These are phyloP conservation scores for Termitomyces sp. DNA, from an alignment of 768 basidiomycete genomes.

Conservation along the genomic window DNA sequence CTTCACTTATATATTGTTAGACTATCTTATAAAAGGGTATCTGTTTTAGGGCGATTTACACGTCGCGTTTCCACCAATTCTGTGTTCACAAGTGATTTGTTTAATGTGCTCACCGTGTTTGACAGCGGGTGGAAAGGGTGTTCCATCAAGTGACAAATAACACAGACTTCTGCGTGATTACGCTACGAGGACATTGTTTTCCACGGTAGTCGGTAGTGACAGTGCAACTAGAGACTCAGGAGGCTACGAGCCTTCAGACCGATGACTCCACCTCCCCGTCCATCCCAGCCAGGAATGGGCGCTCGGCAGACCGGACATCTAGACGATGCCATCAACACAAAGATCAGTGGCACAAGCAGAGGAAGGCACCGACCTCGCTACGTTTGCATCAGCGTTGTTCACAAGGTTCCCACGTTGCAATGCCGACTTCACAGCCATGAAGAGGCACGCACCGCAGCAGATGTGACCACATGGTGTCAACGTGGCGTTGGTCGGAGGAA, in stretches of 20 bases:
- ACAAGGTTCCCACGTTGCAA: constrained; percentile 36
- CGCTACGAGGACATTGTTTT: neutral
- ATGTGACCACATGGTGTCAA: constrained; percentile 79
- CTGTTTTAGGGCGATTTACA: neutral
- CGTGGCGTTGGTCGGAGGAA: constrained; percentile 66
- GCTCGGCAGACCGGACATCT: constrained; percentile 73
- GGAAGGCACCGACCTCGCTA: constrained; percentile 29
- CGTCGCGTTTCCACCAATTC: neutral
- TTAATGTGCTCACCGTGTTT: neutral
- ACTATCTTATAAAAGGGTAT: neutral
- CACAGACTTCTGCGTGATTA: neutral
- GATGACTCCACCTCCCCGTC: constrained; percentile 61
- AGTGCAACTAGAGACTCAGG: constrained; percentile 13
- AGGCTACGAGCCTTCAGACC: constrained; percentile 47
- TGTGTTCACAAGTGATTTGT: neutral
- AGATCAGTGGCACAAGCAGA: neutral
- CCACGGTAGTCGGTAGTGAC: neutral
- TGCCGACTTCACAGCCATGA: constrained; percentile 62
- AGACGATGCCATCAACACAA: neutral
- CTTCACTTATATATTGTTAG: neutral
- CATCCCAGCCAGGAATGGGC: constrained; percentile 63
- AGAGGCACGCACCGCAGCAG: constrained; percentile 71
- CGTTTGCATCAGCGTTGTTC: constrained; percentile 20
- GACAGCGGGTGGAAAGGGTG: neutral
- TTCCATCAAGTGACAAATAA: neutral